Base-by-base conservation (phyloP, 345 rosid species). In the Passiflora organensis region DNA sequence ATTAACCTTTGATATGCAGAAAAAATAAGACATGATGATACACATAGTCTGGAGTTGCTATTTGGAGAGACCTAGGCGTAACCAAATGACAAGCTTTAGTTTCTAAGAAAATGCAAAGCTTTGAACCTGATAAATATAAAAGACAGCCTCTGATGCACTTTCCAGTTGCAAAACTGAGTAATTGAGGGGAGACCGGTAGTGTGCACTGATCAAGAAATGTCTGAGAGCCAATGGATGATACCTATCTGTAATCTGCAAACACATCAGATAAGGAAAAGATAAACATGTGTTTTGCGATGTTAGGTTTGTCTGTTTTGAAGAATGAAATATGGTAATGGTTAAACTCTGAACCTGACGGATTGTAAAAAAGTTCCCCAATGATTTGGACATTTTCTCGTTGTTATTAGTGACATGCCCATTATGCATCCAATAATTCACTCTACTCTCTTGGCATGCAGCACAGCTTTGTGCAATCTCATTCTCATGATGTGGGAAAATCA, bases 331-430 rank as follows among this genome's bases (percentile, higher is more conserved):
- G 32, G 41, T 12, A 24, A 28, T 2, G 3, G 19, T 6, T 2
- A 20, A 34, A 13, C 37, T 19, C 43, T 32, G 43, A 36, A 84
- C 93, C 65, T 86, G 70, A 46, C 95, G 78, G 56, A 84, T 81
- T 21, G 95, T 82, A 75, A 74, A 82, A 48, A 79, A 84, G 58
- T 90, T 87, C 4, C 79, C 81, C 74, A 67, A 57, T 14, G 97
- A 82, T 47, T 90, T 90, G 17, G 89, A 84, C 97, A 90, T 90
- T 76, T 87, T 87, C 79, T 76, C 85, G 48, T 83, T 76, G 60
- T 84, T 78, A 50, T 82, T 85, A 4, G 91, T 90, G 43, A 87
- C 94, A 69, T 87, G 94, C 43, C 95, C 97, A 74, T 90, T 90
- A 70, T 90, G 97, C 80, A 87, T 57, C 97, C 97, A 87, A 64